These are phyloP conservation scores for Chaetomium olivaceum DNA, from an alignment of 2,329 filamentous ascomycete genomes.

Conservation along the genomic window DNA sequence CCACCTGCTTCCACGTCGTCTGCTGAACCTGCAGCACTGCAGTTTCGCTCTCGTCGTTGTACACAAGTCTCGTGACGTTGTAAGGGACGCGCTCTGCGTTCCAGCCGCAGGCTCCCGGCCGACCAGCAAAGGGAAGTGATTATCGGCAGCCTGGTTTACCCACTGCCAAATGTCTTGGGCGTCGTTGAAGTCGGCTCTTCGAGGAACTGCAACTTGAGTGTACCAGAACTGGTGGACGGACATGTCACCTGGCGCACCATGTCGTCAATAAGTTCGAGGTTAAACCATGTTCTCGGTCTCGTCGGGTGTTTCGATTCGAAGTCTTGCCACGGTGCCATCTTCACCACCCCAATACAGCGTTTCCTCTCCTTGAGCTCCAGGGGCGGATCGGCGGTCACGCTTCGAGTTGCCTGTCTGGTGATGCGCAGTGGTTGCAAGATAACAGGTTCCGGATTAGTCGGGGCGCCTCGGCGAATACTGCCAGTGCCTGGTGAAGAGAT, in stretches of 20 bases:
- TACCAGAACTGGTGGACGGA: neutral
- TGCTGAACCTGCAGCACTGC: neutral
- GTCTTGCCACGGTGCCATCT: neutral
- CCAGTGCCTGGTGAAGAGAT: neutral
- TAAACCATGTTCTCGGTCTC: neutral
- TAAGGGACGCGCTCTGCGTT: neutral
- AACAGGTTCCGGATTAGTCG: neutral
- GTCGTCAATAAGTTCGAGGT: neutral
- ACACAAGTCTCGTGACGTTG: neutral
- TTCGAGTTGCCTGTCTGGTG: neutral
- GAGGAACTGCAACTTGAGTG: neutral
- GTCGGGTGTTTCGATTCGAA: neutral
- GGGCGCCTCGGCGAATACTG: neutral
- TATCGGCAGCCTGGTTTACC: neutral
- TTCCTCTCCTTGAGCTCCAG: neutral
- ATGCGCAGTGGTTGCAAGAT: neutral
- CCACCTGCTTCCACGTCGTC: neutral
- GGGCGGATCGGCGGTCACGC: neutral
- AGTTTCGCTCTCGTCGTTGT: neutral
- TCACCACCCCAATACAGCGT: neutral
- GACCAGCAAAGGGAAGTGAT: neutral
- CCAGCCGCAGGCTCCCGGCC: neutral
- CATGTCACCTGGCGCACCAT: neutral
- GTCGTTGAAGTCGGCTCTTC: neutral
- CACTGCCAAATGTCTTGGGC: constrained; percentile 1